A percentile compares a stretch with the other conserved stretches of the same genome.
Evolutionary conservation across 2,329 filamentous ascomycete species (phyloP).

Genomic region (Corniculantispora saksenae): DNA sequence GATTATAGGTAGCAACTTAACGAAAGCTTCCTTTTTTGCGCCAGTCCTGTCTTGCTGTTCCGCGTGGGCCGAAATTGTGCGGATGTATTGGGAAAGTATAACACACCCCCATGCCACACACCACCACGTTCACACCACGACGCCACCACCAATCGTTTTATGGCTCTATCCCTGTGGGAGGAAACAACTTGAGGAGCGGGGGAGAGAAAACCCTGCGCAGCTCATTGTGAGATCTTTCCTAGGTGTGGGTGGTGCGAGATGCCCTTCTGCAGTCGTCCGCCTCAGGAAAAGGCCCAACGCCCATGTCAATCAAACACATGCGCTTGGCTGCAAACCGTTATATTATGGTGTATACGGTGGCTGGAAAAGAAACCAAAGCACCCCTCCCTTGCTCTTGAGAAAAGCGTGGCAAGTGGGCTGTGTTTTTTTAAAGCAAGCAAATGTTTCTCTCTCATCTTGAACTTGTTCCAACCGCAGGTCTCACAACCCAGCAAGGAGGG

Average conservation of each 20-base stretch:
- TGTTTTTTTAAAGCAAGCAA: not conserved
- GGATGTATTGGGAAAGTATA: not conserved
- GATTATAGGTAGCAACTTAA: not conserved
- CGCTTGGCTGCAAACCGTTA: not conserved
- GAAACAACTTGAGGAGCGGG: not conserved
- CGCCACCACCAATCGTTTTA: not conserved
- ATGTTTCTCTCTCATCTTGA: not conserved
- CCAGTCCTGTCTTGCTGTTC: not conserved
- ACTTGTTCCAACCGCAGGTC: not conserved
- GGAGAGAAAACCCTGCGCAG: not conserved
- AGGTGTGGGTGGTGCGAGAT: not conserved
- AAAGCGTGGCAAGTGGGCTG: constrained; percentile 2
- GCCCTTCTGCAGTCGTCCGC: not conserved
- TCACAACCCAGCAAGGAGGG: not conserved
- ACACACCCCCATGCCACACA: not conserved
- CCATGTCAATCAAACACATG: not conserved
- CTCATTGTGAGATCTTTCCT: not conserved
- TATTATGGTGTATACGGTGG: not conserved
- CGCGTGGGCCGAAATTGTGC: not conserved
- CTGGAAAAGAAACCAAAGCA: not conserved
- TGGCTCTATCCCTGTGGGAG: not conserved
- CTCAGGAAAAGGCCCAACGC: not conserved
- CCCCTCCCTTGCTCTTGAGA: not conserved
- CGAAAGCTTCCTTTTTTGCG: not conserved
- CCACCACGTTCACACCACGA: not conserved